Conservation (phyloP, 768 basidiomycete species). For the Mycena rosella region DNA sequence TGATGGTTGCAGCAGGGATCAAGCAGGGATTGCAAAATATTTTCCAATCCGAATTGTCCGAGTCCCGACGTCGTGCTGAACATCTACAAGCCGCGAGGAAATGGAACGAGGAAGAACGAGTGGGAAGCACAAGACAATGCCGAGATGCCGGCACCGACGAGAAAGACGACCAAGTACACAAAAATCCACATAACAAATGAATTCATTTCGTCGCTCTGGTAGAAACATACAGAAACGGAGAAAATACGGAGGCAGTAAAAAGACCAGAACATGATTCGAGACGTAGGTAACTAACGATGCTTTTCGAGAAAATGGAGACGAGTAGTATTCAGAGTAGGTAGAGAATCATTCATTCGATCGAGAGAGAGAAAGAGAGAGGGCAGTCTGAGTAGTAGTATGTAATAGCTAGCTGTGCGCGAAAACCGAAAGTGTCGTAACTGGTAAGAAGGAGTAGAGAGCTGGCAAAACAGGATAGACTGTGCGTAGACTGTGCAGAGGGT, state of each 20-base stretch:
- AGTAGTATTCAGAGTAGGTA: background rate
- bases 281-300: constrained; percentile 14
- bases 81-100: too few species aligned
- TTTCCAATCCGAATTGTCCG: too few species aligned
- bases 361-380: constrained; percentile 3
- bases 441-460: constrained; percentile 29
- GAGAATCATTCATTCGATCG: constrained; percentile 2
- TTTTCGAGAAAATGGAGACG: constrained; percentile 14
- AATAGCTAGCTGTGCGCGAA: constrained; percentile 35
- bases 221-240: background rate
- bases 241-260: constrained; percentile 15
- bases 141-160: too few species aligned
- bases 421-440: constrained; percentile 23
- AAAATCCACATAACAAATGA: too few species aligned
- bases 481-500: constrained; percentile 25
- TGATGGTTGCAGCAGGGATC: too few species aligned
- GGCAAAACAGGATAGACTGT: constrained; percentile 37
- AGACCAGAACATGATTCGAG: constrained; percentile 33
- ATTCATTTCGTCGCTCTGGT: background rate
- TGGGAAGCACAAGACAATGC: too few species aligned
- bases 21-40: too few species aligned
- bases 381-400: constrained; percentile 20
- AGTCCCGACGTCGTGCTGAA: too few species aligned
- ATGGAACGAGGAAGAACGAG: too few species aligned
- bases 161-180: too few species aligned